These are phyloP conservation scores for Edaphochlamys debaryana DNA, from an alignment of 139 green algal genomes.

Conservation along the genomic window DNA sequence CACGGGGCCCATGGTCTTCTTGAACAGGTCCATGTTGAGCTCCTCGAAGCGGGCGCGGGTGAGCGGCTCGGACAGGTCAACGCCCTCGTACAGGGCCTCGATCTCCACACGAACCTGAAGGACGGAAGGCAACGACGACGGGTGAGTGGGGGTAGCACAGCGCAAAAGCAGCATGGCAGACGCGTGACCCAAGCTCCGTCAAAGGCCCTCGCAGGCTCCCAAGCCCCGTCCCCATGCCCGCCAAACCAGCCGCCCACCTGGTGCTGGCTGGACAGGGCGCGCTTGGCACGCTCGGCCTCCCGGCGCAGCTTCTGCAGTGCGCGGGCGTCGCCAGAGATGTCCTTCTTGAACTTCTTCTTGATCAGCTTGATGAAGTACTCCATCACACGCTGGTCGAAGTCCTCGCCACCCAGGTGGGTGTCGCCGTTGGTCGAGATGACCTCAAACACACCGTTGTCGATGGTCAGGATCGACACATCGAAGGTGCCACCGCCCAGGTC, in stretches of 20 bases:
- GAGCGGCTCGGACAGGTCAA: constrained; percentile 97
- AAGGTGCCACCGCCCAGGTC: constrained; percentile 95
- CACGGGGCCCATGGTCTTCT: constrained; percentile 95
- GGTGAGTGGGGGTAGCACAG: too few relatives aligned
- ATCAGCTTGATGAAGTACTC: constrained; percentile 98
- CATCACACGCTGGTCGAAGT: constrained; percentile 97
- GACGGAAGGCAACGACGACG: background rate
- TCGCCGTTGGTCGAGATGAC: constrained; percentile 94
- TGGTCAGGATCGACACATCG: constrained; percentile 95
- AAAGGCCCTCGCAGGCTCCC: too few relatives aligned
- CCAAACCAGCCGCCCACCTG: constrained; percentile 54
- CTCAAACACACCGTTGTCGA: constrained; percentile 86
- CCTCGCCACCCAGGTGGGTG: constrained; percentile 94
- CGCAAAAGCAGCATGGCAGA: too few relatives aligned
- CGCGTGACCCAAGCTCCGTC: too few relatives aligned
- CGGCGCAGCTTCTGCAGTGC: constrained; percentile 92
- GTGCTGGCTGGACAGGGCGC: constrained; percentile 91
- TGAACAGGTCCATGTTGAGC: constrained; percentile 97
- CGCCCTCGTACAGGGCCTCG: constrained; percentile 94
- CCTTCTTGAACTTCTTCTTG: constrained; percentile 93
- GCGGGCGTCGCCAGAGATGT: constrained; percentile 84
- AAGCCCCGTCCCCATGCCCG: background rate
- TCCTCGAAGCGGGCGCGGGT: constrained; percentile 97
- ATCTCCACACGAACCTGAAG: constrained; percentile 92
- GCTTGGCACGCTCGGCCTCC: constrained; percentile 94